Evolutionary conservation across 116 monocot genomes (phyloP), one percentile per base, ranked within the genome.

Genomic region (Cymodocea nodosa): DNA sequence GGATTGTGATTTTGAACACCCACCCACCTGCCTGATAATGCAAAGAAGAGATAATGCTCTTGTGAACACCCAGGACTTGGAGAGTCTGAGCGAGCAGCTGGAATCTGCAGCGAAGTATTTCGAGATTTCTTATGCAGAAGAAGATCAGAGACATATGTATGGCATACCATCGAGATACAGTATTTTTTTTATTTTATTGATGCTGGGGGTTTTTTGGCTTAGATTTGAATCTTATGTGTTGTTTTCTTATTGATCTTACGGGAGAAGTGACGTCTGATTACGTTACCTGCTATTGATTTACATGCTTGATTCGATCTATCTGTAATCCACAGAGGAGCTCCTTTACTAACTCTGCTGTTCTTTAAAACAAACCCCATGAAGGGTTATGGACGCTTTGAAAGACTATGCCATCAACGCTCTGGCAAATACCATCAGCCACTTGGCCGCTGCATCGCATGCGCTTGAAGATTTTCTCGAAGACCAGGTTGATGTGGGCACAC

Each of bases 91-190:
- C 20, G 75, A 81, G 19, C 89, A 92, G 74, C 59, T 99, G 23
- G 87, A 99, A 76, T 92, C 99, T 15, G 93, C 99, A 35, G 99
- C 99, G 24, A 85, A 89, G 63, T 89, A 89, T 69, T 99, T 92
- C 62, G 99, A 99, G 67, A 19, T 80, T 19, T 80, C 86, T 15
- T 99, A 86, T 69, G 73, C 65, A 1, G 75, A 84, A 25, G 84
- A 99, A 51, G 79, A 85, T 59, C 76, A 84, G 11, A 99, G 85
- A 58, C 77, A 81, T 70, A 68, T 75, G 99, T 99, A 80, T 23
- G 76, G 60, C 24, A 50, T 9, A 34, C 10, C 11, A 25, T 15
- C 24, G 3, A 23, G 23, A 30, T 50, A 23, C 51, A 65, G 12
- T 9, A 15, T 70, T 49, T 23, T 49, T 60, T 50, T 54, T 35